Evolutionary conservation across 441 rosid genomes (phyloP).

Genomic region (Eutrema salsugineum): DNA sequence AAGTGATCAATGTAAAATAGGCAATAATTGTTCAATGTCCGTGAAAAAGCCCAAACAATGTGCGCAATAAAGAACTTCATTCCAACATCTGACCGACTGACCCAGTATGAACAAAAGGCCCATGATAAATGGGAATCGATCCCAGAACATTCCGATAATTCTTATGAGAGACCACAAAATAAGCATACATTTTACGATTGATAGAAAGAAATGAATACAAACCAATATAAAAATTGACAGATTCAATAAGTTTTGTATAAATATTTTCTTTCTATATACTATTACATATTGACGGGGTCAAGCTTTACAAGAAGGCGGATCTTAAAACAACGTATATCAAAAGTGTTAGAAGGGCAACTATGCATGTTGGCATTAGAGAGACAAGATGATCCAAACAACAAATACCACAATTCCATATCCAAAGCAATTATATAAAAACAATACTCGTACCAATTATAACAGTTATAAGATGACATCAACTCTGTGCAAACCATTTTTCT

Average conservation of each 20-base stretch:
- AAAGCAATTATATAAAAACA: background rate
- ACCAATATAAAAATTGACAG: background rate
- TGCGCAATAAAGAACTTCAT: no score
- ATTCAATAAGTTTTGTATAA: background rate
- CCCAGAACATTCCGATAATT: background rate
- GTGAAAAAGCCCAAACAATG: background rate
- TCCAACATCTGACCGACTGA: background rate
- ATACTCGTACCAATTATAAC: background rate
- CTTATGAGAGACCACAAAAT: background rate
- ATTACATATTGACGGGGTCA: background rate
- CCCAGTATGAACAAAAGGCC: background rate
- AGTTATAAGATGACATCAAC: background rate
- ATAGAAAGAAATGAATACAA: background rate
- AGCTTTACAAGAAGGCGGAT: background rate
- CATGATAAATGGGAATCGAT: background rate
- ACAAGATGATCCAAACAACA: background rate
- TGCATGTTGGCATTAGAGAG: slow-evolving; percentile 20
- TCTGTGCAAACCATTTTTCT: background rate
- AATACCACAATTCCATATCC: background rate
- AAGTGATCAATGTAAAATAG: background rate
- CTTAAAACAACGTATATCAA: background rate
- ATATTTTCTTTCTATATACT: background rate
- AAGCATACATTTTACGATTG: background rate
- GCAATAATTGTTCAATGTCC: background rate
- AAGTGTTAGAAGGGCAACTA: background rate